Evolutionary conservation across 768 basidiomycete genomes (phyloP), one percentile per base, ranked within the genome.

Genomic region (Favolaschia claudopus): DNA sequence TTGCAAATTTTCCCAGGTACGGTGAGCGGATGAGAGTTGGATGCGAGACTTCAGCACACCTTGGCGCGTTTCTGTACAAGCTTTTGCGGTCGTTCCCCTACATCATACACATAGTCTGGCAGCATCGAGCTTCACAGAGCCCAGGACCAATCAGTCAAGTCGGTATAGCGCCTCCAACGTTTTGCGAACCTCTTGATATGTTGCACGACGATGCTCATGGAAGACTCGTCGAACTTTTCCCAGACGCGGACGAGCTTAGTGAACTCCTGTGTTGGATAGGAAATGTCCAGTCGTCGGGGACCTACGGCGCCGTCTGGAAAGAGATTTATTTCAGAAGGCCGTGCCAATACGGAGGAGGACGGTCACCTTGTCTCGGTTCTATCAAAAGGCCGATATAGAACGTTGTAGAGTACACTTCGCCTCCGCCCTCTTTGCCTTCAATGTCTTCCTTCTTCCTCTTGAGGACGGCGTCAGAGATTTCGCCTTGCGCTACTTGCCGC

Each of bases 311-410:
- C 91, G 60, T 88, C 94, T 95, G 79, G 55, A 31, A 65, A 68
- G 50, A 33, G 39, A n/a, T n/a, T n/a, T 29, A 37, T 12, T 24
- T 55, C 20, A 55, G 53, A 29, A 62, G 45, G 27, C 33, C 24
- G 27, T 20, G 34, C 53, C 32, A 60, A 6, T 13, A 31, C 12
- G 15, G 27, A 43, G 17, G 25, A 40, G 40, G 45, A 40, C 28
- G 17, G 8, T 79, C 77, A 97, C 96, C 84, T 76, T 88, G 91
- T 78, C 90, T 96, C 54, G 93, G 91, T 72, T 95, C 91, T 61
- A 99, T 92, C 39, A 88, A 85, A 54, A 99, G 84, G 19, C 97
- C 97, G 63, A 99, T 95, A 70, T 96, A 99, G 76, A 97, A 99
- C 1, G 92, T 94, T n/a, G 95, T 95, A n/a, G 95, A 92, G 71